phyloP scores from a whole-genome alignment of 352 stramenopile species.

The Globisporangium lucens region DNA sequence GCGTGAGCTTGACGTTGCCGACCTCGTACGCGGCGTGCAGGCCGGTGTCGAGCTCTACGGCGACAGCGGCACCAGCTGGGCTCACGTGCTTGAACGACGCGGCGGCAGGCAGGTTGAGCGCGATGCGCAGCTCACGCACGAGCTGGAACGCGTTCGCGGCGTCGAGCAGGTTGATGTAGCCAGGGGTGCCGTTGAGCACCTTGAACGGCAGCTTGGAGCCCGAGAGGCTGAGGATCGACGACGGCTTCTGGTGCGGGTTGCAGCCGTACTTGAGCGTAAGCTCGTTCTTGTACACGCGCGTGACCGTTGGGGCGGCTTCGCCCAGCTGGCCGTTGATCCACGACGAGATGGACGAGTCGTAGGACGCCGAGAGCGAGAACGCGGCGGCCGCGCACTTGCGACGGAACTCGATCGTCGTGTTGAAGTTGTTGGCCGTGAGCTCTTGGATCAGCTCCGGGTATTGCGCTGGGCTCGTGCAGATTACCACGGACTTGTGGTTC shows the following conservation, averaged over 20 bases:
- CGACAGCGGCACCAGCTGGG: constrained; percentile 95
- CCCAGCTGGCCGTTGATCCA: constrained; percentile 95
- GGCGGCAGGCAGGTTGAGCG: constrained; percentile 92
- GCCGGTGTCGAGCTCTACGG: constrained; percentile 92
- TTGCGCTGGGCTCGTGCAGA: constrained; percentile 95
- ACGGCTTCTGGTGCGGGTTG: constrained; percentile 99
- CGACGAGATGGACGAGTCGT: constrained; percentile 97
- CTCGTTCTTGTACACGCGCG: constrained; percentile 96
- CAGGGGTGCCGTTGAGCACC: constrained; percentile 91
- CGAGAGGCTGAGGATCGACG: constrained; percentile 70
- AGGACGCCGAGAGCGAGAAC: constrained; percentile 85
- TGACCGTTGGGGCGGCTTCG: constrained; percentile 63
- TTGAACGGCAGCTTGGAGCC: constrained; percentile 82
- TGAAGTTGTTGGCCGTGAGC: constrained; percentile 90
- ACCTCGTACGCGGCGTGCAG: constrained; percentile 96
- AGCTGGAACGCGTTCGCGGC: constrained; percentile 99
- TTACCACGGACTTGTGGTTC: constrained; percentile 98
- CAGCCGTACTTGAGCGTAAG: constrained; percentile 94
- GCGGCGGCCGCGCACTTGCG: constrained; percentile 78
- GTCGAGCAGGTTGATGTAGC: constrained; percentile 99
- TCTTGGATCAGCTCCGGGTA: constrained; percentile 94
- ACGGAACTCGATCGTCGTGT: constrained; percentile 89
- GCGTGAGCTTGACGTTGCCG: constrained; percentile 90
- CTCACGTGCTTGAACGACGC: constrained; percentile 99
- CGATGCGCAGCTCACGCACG: constrained; percentile 94